Conservation (phyloP, 129 eudicot species). For the Pittosporum tobira region DNA sequence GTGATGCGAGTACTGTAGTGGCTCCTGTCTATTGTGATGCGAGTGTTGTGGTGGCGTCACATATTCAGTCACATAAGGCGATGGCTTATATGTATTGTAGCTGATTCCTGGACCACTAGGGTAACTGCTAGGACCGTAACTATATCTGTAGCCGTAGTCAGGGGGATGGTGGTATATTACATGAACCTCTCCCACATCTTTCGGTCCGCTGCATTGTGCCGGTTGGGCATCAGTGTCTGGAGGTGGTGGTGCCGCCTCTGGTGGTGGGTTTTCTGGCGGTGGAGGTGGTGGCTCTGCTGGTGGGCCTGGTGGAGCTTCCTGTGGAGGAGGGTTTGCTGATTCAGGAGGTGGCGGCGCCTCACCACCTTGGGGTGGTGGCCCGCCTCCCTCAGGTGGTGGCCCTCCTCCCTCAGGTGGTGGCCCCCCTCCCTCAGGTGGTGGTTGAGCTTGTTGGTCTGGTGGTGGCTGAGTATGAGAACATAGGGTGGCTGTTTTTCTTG, state of each 20-base stretch:
- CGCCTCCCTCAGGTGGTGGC: constrained; percentile 30
- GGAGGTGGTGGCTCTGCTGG: constrained; percentile 42
- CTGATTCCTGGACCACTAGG: too few relatives aligned
- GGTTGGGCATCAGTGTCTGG: constrained; percentile 19
- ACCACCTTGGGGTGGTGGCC: constrained; percentile 30
- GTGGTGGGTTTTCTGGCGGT: constrained; percentile 27
- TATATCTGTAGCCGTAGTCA: constrained; percentile 32
- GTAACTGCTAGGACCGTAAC: constrained; percentile 15
- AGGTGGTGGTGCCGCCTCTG: constrained; percentile 23
- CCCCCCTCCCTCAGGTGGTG: constrained; percentile 30
- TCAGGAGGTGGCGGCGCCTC: constrained; percentile 32
- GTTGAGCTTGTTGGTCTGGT: constrained; percentile 21
- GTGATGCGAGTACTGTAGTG: not conserved
- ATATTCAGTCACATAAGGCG: constrained; percentile 50
- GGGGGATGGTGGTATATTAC: constrained; percentile 53
- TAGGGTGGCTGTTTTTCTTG: constrained; percentile 61
- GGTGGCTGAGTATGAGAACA: constrained; percentile 43
- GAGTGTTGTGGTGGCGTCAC: constrained; percentile 30
- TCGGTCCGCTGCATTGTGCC: constrained; percentile 25
- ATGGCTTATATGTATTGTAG: constrained; percentile 56
- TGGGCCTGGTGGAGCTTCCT: constrained; percentile 38
- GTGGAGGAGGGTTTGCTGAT: constrained; percentile 35
- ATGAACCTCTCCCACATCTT: constrained; percentile 50
- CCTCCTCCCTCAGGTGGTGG: constrained; percentile 34
- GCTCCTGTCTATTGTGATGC: constrained; percentile 24